These are phyloP conservation scores for Trichosporon coremiiforme DNA, from an alignment of 1,284 basidiomycete genomes.

Conservation along the genomic window DNA sequence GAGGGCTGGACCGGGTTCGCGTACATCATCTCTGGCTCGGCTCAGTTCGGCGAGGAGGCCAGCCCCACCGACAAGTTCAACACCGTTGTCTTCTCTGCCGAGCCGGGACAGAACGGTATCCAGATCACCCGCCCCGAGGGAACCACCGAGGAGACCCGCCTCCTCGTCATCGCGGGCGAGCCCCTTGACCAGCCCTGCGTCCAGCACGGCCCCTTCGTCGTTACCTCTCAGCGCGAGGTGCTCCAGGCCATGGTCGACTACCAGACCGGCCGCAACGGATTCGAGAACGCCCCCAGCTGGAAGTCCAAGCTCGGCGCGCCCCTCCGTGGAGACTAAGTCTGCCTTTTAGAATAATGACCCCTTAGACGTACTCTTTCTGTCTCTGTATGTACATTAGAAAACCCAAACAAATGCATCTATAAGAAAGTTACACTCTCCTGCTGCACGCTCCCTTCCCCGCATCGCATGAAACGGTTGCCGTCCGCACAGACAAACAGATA, in stretches of 20 bases:
- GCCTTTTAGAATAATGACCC: not conserved
- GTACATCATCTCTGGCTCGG: constrained; percentile 67
- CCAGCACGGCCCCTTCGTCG: constrained; percentile 65
- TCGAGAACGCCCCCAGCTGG: constrained; percentile 88
- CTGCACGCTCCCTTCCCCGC: not conserved
- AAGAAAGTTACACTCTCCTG: not conserved
- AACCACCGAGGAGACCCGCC: constrained; percentile 65
- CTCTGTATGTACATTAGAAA: constrained; percentile 13
- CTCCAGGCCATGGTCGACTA: constrained; percentile 81
- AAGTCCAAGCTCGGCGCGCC: constrained; percentile 71
- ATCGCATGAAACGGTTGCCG: not conserved
- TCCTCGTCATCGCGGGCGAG: constrained; percentile 80
- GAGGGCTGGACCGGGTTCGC: constrained; percentile 78
- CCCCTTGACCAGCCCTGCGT: constrained; percentile 85
- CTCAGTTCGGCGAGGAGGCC: constrained; percentile 62
- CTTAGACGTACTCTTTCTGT: not conserved
- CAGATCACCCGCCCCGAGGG: constrained; percentile 57
- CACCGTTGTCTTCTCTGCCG: constrained; percentile 65
- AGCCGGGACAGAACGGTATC: constrained; percentile 49
- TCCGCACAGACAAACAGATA: not conserved
- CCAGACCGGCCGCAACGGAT: constrained; percentile 77
- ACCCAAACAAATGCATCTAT: constrained; percentile 4
- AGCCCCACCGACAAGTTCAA: constrained; percentile 65
- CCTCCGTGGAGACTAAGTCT: constrained; percentile 19
- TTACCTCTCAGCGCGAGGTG: constrained; percentile 78